Evolutionary conservation across 441 rosid species (phyloP), one percentile per base, ranked within the genome.

Genomic region (Brassica balearica): DNA sequence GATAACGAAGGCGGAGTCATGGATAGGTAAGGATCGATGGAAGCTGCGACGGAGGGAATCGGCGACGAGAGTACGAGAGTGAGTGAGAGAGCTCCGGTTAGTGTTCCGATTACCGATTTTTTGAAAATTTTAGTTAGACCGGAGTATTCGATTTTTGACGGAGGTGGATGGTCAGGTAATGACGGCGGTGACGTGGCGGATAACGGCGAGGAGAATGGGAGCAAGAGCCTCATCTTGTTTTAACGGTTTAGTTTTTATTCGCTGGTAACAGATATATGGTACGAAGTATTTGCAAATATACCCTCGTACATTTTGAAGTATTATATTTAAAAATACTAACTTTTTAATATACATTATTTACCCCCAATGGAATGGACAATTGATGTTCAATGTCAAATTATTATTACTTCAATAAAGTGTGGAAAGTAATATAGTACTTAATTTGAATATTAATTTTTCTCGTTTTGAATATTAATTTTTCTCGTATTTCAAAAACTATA

Each of bases 11-110:
- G 82, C 0, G 90, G 80, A n/a, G 67, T 80, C 0, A 76, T 51
- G 8, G 83, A 51, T 8, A 86, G 80, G 32, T 80, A 80, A n/a
- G 91, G 81, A 34, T 82, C 81, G 0, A 53, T 41, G 0, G 70
- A 0, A 68, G 94, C 85, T 36, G 94, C 85, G 15, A 84, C 62
- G 6, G 92, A 81, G 23, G 85, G 60, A 46, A 83, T 46, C 8
- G 96, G 96, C 20, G 95, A 84, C 10, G 94, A 84, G 77, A 91
- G 73, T 14, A 94, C 73, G 61, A 92, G 87, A 77, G 84, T 86
- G 68, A 91, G 46, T 0, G 98, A 90, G 48, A 94, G 88, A 70
- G 89, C 91, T 77, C 92, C 93, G 6, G 87, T 74, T 15, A 91
- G 68, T 34, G 88, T 82, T 36, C 82, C 73, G 22, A 81, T 56